Evolutionary conservation across 2,329 filamentous ascomycete species (phyloP).

Genomic region (Claviceps lovelessii): DNA sequence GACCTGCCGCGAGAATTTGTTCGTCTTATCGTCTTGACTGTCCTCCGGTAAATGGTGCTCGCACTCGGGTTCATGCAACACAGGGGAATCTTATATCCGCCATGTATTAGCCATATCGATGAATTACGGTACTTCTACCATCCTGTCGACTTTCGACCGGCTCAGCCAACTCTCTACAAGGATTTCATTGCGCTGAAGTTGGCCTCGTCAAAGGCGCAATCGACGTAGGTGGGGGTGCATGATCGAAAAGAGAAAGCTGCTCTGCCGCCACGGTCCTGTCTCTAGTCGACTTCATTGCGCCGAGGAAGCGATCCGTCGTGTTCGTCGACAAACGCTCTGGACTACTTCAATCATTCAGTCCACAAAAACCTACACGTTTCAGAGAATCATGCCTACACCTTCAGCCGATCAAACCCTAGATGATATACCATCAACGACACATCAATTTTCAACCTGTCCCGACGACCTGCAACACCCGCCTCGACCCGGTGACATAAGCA

Average conservation of each 20-base stretch:
- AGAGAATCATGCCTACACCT: constrained; percentile 29
- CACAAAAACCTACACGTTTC: not conserved
- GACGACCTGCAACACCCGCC: constrained; percentile 23
- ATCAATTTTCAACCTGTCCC: constrained; percentile 29
- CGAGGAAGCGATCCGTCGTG: not conserved
- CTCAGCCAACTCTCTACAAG: not conserved
- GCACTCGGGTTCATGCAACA: not conserved
- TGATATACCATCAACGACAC: constrained; percentile 20
- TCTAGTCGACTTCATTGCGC: not conserved
- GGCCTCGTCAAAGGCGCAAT: not conserved
- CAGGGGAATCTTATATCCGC: not conserved
- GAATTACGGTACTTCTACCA: not conserved
- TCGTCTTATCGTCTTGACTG: not conserved
- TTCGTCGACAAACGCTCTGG: not conserved
- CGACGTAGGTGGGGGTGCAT: not conserved
- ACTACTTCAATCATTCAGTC: not conserved
- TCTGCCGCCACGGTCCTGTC: not conserved
- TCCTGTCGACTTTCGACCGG: constrained; percentile 1
- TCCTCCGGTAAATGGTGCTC: not conserved
- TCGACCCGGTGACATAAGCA: constrained; percentile 12
- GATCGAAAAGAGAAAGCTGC: not conserved
- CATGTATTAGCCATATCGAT: constrained; percentile 3
- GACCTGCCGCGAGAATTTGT: not conserved
- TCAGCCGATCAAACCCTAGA: constrained; percentile 27
- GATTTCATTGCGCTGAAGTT: not conserved